Conservation (phyloP, 2,329 filamentous ascomycete species). For the Pseudogymnoascus pannorum region DNA sequence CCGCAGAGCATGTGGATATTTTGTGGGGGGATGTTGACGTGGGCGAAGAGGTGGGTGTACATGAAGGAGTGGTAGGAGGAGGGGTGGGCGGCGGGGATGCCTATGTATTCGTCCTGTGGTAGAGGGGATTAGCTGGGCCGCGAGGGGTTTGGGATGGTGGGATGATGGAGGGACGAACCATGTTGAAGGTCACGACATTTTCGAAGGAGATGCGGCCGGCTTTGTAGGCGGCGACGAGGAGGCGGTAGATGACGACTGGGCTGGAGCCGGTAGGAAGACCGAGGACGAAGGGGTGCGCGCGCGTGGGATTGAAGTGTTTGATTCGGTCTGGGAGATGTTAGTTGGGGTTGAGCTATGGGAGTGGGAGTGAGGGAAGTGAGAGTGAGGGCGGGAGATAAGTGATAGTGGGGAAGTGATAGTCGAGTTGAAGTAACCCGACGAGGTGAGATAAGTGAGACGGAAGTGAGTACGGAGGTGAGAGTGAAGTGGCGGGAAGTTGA, state of each 20-base stretch:
- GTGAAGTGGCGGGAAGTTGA: not conserved
- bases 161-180: too few relatives aligned
- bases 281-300: constrained; percentile 69
- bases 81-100: constrained; percentile 72
- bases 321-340: constrained; percentile 56
- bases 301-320: constrained; percentile 65
- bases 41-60: constrained; percentile 88
- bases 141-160: not conserved
- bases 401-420: not conserved
- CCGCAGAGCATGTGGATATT: constrained; percentile 83
- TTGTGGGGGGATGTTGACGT: constrained; percentile 69
- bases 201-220: constrained; percentile 70
- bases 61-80: constrained; percentile 89
- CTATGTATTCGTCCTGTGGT: constrained; percentile 73
- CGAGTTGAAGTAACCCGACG: not conserved
- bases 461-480: not conserved
- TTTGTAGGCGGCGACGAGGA: constrained; percentile 65
- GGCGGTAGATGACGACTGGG: constrained; percentile 69
- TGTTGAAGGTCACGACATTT: constrained; percentile 83
- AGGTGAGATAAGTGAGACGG: not conserved
- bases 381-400: not conserved
- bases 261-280: constrained; percentile 79
- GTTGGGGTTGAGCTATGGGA: not conserved
- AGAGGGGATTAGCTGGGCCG: not conserved
- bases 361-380: not conserved